phyloP scores from a whole-genome alignment of 306 rosid genomes.

The Vigna radiata region DNA sequence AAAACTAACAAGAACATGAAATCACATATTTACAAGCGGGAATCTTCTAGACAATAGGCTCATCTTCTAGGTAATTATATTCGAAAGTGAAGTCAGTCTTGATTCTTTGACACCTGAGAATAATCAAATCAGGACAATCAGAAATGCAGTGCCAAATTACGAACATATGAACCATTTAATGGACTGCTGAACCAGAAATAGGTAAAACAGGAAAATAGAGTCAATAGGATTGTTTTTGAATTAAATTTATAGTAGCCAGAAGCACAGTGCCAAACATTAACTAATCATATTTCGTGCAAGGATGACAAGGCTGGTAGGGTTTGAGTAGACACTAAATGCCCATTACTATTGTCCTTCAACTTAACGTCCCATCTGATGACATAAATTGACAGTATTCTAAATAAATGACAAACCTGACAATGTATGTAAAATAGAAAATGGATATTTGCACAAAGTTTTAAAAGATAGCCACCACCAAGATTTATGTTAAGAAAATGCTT shows the following conservation, averaged over 20 bases:
- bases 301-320: not conserved
- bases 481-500: not conserved
- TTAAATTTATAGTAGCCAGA: not conserved
- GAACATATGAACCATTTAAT: conserved; percentile 10
- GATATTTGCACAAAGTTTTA: not conserved
- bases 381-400: conserved; percentile 10
- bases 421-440: conserved; percentile 9
- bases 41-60: conserved; percentile 56
- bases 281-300: not conserved
- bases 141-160: conserved; percentile 1
- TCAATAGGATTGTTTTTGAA: not conserved
- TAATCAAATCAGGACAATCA: conserved; percentile 36
- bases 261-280: not conserved
- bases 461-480: not conserved
- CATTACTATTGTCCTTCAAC: not conserved
- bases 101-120: conserved; percentile 87
- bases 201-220: conserved; percentile 11
- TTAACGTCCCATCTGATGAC: not conserved
- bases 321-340: not conserved
- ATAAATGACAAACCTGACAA: not conserved
- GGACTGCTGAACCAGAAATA: not conserved
- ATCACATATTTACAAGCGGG: conserved; percentile 29
- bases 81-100: conserved; percentile 90
- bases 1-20: conserved; percentile 32
- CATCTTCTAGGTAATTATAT: conserved; percentile 89